These are phyloP conservation scores for Oenanthe javanica DNA, from an alignment of 140 eudicot genomes.

Conservation along the genomic window DNA sequence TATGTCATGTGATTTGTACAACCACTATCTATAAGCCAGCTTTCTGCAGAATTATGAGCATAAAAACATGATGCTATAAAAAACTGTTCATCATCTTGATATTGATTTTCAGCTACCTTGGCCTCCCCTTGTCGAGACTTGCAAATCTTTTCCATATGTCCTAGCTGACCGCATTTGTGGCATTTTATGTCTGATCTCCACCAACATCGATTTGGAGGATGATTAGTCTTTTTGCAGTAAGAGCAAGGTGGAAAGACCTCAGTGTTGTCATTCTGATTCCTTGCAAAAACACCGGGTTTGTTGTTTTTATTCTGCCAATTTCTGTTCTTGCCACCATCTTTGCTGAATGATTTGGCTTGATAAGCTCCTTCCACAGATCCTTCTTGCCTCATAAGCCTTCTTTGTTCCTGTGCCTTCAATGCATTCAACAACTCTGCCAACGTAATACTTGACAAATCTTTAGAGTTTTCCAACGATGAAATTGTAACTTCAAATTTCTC, in stretches of 20 bases:
- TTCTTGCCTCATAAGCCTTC: constrained; percentile 12
- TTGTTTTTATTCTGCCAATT: neutral
- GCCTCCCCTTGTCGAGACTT: neutral
- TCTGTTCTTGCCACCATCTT: neutral
- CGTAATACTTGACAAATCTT: no score
- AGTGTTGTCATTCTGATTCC: no score
- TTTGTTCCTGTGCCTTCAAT: constrained; percentile 6
- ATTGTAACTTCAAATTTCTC: no score
- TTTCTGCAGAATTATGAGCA: no score
- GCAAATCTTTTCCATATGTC: constrained; percentile 3
- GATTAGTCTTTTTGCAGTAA: neutral
- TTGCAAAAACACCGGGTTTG: no score
- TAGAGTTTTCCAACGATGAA: no score
- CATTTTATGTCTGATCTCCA: constrained; percentile 12
- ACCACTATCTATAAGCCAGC: no score
- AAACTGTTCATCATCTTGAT: constrained; percentile 6
- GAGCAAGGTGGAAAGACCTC: constrained; percentile 5
- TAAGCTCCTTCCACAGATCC: constrained; percentile 3
- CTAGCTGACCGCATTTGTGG: constrained; percentile 8
- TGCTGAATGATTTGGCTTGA: constrained; percentile 4
- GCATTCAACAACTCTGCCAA: no score
- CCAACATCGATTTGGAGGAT: constrained; percentile 7
- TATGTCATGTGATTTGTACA: no score
- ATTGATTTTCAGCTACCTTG: neutral
- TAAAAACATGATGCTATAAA: no score